Conservation (phyloP, 2,329 filamentous ascomycete genomes). For the Fonsecaea multimorphosa region DNA sequence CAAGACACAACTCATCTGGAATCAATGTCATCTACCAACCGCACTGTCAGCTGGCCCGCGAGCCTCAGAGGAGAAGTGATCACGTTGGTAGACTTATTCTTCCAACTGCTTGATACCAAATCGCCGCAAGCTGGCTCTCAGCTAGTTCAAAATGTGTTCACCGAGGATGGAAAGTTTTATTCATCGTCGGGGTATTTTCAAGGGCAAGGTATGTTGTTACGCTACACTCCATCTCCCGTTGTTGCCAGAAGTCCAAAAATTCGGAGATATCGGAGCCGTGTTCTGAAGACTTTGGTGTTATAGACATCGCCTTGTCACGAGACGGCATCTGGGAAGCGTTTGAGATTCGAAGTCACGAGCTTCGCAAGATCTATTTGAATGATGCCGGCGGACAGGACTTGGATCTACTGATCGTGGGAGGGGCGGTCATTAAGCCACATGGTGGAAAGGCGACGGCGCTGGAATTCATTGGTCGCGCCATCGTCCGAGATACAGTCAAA, state of each 20-base stretch:
- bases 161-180: slow-evolving; percentile 3
- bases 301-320: not conserved
- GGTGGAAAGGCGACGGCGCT: not conserved
- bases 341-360: not conserved
- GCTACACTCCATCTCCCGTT: not conserved
- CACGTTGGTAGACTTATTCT: not conserved
- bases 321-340: not conserved
- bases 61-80: not conserved
- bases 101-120: slow-evolving; percentile 6
- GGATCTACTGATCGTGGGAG: slow-evolving; percentile 7
- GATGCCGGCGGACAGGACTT: not conserved
- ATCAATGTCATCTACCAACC: not conserved
- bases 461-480: not conserved
- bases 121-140: not conserved
- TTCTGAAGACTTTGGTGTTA: not conserved
- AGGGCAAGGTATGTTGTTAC: not conserved
- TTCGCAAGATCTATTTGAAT: slow-evolving; percentile 7
- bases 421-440: not conserved
- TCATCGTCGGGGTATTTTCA: not conserved
- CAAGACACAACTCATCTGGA: not conserved
- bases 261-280: not conserved
- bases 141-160: slow-evolving; percentile 3
- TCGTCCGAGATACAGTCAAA: not conserved
- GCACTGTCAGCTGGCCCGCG: not conserved
- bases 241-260: not conserved